Base-by-base conservation (phyloP, 2,329 filamentous ascomycete species). In the Beauveria caledonica region DNA sequence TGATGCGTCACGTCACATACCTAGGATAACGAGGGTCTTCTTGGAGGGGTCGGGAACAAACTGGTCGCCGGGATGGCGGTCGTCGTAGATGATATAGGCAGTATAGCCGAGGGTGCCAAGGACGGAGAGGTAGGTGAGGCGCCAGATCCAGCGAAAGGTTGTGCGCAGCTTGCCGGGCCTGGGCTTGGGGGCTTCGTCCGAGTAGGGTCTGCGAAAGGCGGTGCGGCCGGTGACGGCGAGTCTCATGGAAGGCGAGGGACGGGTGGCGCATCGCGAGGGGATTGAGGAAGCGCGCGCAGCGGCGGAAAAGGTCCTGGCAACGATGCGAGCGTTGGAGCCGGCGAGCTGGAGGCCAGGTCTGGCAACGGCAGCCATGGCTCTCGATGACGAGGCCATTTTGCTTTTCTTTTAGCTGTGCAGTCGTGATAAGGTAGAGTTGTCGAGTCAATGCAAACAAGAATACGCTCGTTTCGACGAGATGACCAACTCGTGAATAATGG, bases 11-110 rank as follows among this genome's bases (percentile, higher is more conserved):
- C 25, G 48, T 60, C 42, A 69, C 76, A 73, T 84, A 97, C 94
- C 94, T 60, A 99, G 84, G 66, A 99, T 86, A 51, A 99, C 94
- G 60, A 99, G 82, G 11, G 92, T 99, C 84, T 99, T 99, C 88
- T 97, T 99, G 69, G 72, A 81, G 60, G 92, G 89, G 75, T 97
- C 91, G 19, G 89, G 86, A 64, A 85, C 79, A 62, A 82, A 77
- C 78, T 97, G 94, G 58, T 92, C 88, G 46, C 82, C 81, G 10
- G 93, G 93, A 74, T 96, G 84, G 68, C 90, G 86, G 72, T 90
- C 86, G 55, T 87, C 79, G 75, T 92, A 97, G 77, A 97, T 88
- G 71, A 84, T 84, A 74, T 94, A 97, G 68, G 82, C 84, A 62
- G 92, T 78, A 71, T 87, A 92, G 65, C 79, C 90, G 46, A 89